Evolutionary conservation across 305 asterid species (phyloP).

Genomic region (Withania somnifera): DNA sequence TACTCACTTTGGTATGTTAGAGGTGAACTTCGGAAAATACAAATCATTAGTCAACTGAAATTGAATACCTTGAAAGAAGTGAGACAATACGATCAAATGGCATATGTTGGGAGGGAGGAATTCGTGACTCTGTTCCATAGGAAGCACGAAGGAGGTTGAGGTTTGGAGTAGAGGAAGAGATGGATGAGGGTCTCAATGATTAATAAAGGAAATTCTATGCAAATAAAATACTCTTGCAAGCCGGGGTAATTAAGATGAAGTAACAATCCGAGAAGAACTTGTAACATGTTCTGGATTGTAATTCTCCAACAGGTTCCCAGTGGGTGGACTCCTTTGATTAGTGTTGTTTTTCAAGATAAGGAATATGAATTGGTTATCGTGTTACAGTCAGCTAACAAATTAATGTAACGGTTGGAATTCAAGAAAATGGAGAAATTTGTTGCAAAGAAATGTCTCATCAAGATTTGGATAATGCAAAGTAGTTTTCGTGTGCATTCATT

Average conservation of each 20-base stretch:
- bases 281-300: background rate
- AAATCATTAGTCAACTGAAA: background rate
- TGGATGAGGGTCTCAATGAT: background rate
- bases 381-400: background rate
- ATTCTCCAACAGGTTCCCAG: background rate
- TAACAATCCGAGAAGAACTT: background rate
- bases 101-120: background rate
- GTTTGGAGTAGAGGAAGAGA: background rate
- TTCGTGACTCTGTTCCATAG: background rate
- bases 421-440: background rate
- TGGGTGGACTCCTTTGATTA: background rate
- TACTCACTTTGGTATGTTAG: background rate
- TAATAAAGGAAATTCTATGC: background rate
- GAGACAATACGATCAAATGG: background rate
- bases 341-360: background rate
- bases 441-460: background rate
- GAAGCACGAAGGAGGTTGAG: background rate
- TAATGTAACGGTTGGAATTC: background rate
- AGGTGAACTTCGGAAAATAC: background rate
- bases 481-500: background rate
- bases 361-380: background rate
- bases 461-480: background rate
- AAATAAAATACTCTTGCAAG: background rate
- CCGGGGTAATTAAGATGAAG: background rate
- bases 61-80: background rate